Conservation (phyloP, 2,329 filamentous ascomycete genomes). For the Curvularia verruculosa region DNA sequence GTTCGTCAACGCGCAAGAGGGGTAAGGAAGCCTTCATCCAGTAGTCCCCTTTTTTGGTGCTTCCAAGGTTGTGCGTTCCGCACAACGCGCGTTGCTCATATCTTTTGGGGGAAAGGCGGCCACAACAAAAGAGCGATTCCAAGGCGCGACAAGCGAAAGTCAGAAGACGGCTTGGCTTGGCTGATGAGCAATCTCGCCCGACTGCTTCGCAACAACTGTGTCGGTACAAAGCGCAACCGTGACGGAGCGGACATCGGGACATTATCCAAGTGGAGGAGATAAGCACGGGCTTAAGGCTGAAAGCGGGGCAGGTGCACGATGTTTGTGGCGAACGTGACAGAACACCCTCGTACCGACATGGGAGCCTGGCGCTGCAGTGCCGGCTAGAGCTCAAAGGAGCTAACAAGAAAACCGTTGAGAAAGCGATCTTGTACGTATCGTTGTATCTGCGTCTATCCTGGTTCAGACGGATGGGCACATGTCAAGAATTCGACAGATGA, state of each 20-base stretch:
- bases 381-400: neutral
- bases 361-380: neutral
- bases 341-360: neutral
- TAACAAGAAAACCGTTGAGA: neutral
- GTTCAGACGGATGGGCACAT: neutral
- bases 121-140: neutral
- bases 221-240: neutral
- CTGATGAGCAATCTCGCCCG: neutral
- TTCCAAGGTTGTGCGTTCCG: neutral
- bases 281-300: neutral
- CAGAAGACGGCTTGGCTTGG: neutral
- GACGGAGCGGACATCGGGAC: neutral
- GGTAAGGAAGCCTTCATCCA: neutral
- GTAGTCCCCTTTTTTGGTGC: neutral
- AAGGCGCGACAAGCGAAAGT: neutral
- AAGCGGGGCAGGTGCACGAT: neutral
- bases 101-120: neutral
- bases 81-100: neutral
- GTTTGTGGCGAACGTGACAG: slow-evolving; percentile 3
- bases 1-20: neutral
- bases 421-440: neutral
- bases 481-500: neutral
- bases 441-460: neutral
- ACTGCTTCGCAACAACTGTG: neutral
- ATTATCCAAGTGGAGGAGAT: neutral